Conservation (phyloP, 2,329 filamentous ascomycete species). For the Cercospora zeina region DNA sequence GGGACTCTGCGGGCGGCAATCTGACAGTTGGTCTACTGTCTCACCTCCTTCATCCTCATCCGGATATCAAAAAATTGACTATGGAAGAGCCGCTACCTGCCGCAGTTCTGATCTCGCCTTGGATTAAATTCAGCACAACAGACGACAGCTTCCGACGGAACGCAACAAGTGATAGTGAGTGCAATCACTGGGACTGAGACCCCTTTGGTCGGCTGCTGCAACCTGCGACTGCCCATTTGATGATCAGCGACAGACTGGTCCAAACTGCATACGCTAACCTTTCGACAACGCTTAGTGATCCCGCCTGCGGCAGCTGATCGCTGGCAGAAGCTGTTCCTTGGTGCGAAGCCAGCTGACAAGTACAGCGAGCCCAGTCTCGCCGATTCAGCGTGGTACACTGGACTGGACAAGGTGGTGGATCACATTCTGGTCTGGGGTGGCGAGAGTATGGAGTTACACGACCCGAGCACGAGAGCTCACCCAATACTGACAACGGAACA, state of each 20-base stretch:
- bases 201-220: too few relatives aligned
- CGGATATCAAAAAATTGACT: slow-evolving; percentile 44
- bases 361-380: slow-evolving; percentile 58
- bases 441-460: slow-evolving; percentile 38
- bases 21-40: slow-evolving; percentile 50
- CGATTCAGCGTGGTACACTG: slow-evolving; percentile 55
- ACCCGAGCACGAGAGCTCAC: background rate
- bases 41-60: slow-evolving; percentile 59
- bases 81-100: slow-evolving; percentile 51
- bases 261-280: background rate
- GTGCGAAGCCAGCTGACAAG: slow-evolving; percentile 42
- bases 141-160: slow-evolving; percentile 50
- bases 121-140: slow-evolving; percentile 55
- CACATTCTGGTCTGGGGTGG: slow-evolving; percentile 57
- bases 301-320: slow-evolving; percentile 43
- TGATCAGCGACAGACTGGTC: background rate
- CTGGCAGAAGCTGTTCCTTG: slow-evolving; percentile 55
- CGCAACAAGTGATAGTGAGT: slow-evolving; percentile 49
- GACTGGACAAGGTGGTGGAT: slow-evolving; percentile 46
- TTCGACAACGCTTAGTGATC: slow-evolving; percentile 40
- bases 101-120: slow-evolving; percentile 59
- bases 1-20: slow-evolving; percentile 59
- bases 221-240: too few relatives aligned
- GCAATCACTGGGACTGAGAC: background rate
- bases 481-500: background rate